phyloP scores from a whole-genome alignment of 768 basidiomycete species.

The Clavulina sp. region DNA sequence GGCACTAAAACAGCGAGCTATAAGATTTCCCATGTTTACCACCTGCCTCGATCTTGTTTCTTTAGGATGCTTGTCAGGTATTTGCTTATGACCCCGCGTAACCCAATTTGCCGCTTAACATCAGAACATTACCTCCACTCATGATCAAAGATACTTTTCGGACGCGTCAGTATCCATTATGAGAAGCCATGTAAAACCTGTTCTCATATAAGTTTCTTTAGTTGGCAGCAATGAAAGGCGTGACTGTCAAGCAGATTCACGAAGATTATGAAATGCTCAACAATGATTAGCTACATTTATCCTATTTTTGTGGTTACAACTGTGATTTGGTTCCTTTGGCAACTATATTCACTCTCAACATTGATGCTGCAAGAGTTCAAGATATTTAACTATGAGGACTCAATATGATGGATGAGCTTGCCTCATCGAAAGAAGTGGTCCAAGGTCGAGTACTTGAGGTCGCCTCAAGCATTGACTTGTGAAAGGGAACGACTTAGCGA shows the following conservation, averaged over 20 bases:
- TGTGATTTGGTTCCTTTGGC: too few relatives aligned
- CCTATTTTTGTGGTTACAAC: too few relatives aligned
- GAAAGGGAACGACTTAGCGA: too few relatives aligned
- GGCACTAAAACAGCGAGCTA: not conserved
- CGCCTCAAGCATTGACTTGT: too few relatives aligned
- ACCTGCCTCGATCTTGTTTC: not conserved
- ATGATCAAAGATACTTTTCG: not conserved
- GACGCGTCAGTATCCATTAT: not conserved
- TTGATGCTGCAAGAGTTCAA: too few relatives aligned
- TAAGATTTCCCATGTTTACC: not conserved
- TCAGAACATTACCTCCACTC: not conserved
- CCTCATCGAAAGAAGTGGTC: too few relatives aligned
- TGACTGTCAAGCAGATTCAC: not conserved
- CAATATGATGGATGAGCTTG: too few relatives aligned
- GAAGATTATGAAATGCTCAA: slow-evolving; percentile 2
- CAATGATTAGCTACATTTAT: too few relatives aligned
- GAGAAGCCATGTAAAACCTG: not conserved
- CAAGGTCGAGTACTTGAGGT: too few relatives aligned
- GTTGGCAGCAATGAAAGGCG: not conserved
- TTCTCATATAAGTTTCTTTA: not conserved
- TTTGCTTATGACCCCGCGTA: not conserved
- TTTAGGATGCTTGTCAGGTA: not conserved
- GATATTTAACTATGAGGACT: too few relatives aligned
- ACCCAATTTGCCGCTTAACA: not conserved
- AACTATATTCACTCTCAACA: too few relatives aligned